phyloP scores from a whole-genome alignment of 805 yeast species.

The Kuraishia hungarica region DNA sequence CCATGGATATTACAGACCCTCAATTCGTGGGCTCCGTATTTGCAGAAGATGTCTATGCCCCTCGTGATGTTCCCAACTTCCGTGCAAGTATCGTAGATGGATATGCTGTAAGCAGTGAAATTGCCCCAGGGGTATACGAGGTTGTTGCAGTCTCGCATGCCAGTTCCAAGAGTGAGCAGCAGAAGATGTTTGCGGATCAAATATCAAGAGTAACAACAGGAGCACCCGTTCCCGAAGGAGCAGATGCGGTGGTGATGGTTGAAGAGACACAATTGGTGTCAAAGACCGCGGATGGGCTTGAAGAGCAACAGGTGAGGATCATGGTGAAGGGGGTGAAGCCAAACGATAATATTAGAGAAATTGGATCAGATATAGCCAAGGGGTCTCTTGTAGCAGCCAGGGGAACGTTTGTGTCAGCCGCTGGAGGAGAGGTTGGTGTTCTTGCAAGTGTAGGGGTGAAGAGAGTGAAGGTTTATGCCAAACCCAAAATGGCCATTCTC shows the following conservation, averaged over 20 bases:
- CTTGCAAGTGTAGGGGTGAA: constrained; percentile 37
- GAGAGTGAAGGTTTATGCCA: constrained; percentile 26
- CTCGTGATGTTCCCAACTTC: constrained; percentile 35
- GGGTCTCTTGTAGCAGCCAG: constrained; percentile 27
- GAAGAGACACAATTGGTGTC: constrained; percentile 36
- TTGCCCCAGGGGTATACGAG: constrained; percentile 35
- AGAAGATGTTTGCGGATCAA: constrained; percentile 17
- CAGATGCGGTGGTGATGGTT: constrained; percentile 45
- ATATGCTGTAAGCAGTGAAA: constrained; percentile 37
- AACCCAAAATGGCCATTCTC: constrained; percentile 36
- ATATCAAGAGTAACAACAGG: constrained; percentile 46
- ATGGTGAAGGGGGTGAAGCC: constrained; percentile 27
- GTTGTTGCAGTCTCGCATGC: constrained; percentile 36
- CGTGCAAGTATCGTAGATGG: constrained; percentile 53
- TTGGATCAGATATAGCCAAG: constrained; percentile 37
- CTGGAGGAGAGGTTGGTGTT: constrained; percentile 43
- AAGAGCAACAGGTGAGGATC: constrained; percentile 32
- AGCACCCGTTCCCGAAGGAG: constrained; percentile 47
- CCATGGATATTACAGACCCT: constrained; percentile 18
- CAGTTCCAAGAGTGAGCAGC: constrained; percentile 16
- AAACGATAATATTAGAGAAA: constrained; percentile 37
- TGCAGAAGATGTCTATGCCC: constrained; percentile 32
- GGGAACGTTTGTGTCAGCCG: constrained; percentile 26
- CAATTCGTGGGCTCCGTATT: constrained; percentile 28
- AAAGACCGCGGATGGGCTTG: constrained; percentile 27